Evolutionary conservation across 129 eudicot genomes (phyloP), one percentile per base, ranked within the genome.

Genomic region (Centrapalus pauciflorus): DNA sequence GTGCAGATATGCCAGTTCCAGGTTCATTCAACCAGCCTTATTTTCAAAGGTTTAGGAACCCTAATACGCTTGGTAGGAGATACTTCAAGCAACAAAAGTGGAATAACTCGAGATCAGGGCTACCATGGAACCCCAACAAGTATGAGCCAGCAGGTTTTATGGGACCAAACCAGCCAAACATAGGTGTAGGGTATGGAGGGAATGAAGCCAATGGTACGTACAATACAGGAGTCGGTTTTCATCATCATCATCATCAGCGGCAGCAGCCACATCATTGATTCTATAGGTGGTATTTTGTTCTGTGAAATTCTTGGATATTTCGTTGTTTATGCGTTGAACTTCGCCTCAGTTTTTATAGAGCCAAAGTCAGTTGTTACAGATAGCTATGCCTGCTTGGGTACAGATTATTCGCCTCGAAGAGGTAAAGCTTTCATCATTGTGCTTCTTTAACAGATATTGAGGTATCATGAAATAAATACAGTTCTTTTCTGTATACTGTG

Each of bases 51-150:
- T 77, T 37, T 46, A 46, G 83, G 64, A 76, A 73, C 41, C 37
- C 73, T 43, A 35, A 73, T 79, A 67, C 71, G 23, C 72, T 77
- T 76, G 88, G 81, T 14, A 75, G 81, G 79, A 88, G 78, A 63
- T 85, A 79, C 71, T 79, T 79, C 60, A 82, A 72, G 87, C 90
- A 83, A 68, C 90, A 83, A 54, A 91, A 88, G 65, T 85, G 92
- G 85, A 88, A 65, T 49, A 77, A 67, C 67, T 26, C 78, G 7
- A 86, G 78, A 72, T 2, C 76, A 5, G 73, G 70, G 35, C 85
- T 79, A 45, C 89, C 79, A 9, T 85, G 89, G 96, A 62, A 77
- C 55, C 77, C 80, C 43, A 79, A 64, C 37, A 76, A 81, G 69
- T 75, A 64, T 62, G 82, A 81, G 19, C 69, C 82, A 50, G 83